Evolutionary conservation across 2,329 filamentous ascomycete species (phyloP).

Genomic region (Aspergillus glaucus): DNA sequence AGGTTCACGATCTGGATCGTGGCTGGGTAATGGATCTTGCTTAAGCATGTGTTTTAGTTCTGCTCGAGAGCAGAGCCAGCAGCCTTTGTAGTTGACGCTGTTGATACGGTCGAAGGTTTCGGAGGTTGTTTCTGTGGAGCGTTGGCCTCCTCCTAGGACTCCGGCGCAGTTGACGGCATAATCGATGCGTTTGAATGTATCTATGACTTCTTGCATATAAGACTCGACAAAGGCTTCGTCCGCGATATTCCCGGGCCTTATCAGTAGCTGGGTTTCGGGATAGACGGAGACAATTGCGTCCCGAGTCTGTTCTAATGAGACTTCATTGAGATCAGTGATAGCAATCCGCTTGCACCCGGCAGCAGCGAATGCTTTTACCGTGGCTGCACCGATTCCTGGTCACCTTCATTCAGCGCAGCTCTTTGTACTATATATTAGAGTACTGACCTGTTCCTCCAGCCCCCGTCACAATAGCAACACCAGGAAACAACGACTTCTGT

Average conservation of each 20-base stretch:
- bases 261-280: constrained; percentile 29
- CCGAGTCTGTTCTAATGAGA: constrained; percentile 30
- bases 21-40: constrained; percentile 38
- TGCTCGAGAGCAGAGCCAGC: constrained; percentile 44
- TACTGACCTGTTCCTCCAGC: constrained; percentile 40
- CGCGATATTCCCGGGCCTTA: constrained; percentile 42
- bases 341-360: constrained; percentile 48
- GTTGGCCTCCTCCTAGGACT: constrained; percentile 27
- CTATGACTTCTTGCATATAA: constrained; percentile 24
- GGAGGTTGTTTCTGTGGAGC: constrained; percentile 40
- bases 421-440: too few relatives aligned
- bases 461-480: constrained; percentile 44
- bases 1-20: constrained; percentile 26
- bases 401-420: neutral
- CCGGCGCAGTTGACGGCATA: constrained; percentile 55
- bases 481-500: constrained; percentile 29
- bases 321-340: constrained; percentile 48
- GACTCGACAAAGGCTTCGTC: constrained; percentile 40
- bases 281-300: constrained; percentile 24
- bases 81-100: constrained; percentile 50
- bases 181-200: constrained; percentile 45
- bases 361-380: constrained; percentile 45
- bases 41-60: constrained; percentile 42
- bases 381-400: constrained; percentile 51
- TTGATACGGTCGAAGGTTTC: constrained; percentile 50